Percentiles rank a stretch among this genome's conserved stretches.
phyloP scores from a whole-genome alignment of 1,284 basidiomycete genomes.

The Vanrija sp. region DNA sequence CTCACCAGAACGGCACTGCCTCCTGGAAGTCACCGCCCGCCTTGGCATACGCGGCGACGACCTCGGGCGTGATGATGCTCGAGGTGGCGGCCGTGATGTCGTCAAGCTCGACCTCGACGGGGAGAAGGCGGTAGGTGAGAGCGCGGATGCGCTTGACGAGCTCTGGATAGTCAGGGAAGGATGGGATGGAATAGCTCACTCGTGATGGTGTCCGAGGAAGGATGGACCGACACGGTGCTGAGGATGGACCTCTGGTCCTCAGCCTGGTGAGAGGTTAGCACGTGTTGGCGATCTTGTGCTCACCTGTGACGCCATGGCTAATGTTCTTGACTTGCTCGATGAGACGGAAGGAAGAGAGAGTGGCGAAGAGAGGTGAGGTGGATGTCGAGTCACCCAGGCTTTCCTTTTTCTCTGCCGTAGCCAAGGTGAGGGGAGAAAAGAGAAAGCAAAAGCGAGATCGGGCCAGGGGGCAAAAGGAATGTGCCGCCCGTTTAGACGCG shows the following conservation, averaged over 20 bases:
- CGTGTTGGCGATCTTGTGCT: background rate
- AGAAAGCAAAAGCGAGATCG: too few species aligned
- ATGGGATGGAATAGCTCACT: constrained; percentile 15
- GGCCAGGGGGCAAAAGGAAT: too few species aligned
- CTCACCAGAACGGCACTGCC: constrained; percentile 56
- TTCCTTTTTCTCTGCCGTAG: too few species aligned
- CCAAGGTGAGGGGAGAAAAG: too few species aligned
- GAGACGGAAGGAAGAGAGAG: background rate
- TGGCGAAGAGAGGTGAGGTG: background rate
- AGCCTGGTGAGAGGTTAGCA: constrained; percentile 19
- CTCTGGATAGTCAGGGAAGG: constrained; percentile 23
- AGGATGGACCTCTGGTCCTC: constrained; percentile 43
- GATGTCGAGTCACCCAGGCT: too few species aligned
- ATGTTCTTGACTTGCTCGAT: background rate
- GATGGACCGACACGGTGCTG: constrained; percentile 28
- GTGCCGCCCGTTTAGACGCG: too few species aligned
- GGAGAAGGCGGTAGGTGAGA: constrained; percentile 70
- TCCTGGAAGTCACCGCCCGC: constrained; percentile 62
- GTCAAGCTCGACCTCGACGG: constrained; percentile 58
- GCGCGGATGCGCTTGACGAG: constrained; percentile 73
- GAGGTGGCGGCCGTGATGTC: constrained; percentile 45
- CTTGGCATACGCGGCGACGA: constrained; percentile 50
- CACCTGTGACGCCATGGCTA: constrained; percentile 16
- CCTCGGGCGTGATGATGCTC: constrained; percentile 48
- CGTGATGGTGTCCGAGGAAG: constrained; percentile 27